phyloP scores from a whole-genome alignment of 2,329 filamentous ascomycete species.

The Colletotrichum melonis region DNA sequence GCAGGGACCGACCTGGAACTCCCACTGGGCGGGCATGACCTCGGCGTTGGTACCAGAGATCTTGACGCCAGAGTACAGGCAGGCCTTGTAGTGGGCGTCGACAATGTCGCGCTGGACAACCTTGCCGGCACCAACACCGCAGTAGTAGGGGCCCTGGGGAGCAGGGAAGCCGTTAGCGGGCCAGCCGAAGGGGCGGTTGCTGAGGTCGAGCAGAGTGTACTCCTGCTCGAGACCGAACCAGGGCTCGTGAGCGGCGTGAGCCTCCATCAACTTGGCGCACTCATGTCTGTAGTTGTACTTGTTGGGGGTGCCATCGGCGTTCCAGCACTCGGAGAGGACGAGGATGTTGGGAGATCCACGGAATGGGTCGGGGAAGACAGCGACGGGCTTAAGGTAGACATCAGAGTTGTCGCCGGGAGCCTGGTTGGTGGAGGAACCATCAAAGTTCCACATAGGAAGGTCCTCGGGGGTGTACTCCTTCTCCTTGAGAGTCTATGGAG shows the following conservation, averaged over 20 bases:
- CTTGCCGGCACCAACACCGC: constrained; percentile 94
- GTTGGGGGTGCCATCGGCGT: constrained; percentile 93
- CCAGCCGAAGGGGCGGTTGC: constrained; percentile 91
- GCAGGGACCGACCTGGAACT: constrained; percentile 96
- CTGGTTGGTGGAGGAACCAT: constrained; percentile 90
- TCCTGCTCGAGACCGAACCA: constrained; percentile 99
- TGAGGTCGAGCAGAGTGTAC: constrained; percentile 78
- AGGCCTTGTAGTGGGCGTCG: constrained; percentile 90
- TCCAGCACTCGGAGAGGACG: constrained; percentile 95
- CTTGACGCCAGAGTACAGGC: constrained; percentile 77
- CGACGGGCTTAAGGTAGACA: constrained; percentile 92
- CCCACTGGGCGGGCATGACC: constrained; percentile 98
- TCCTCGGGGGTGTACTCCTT: constrained; percentile 62
- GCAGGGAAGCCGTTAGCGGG: constrained; percentile 82
- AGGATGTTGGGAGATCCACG: constrained; percentile 90
- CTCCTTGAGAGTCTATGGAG: constrained; percentile 60
- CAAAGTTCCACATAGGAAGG: constrained; percentile 67
- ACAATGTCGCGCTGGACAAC: constrained; percentile 98
- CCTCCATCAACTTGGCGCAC: constrained; percentile 88
- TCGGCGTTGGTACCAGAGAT: constrained; percentile 99
- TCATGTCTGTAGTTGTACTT: constrained; percentile 99
- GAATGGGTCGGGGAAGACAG: constrained; percentile 93
- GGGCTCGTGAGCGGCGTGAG: constrained; percentile 83
- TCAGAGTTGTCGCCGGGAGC: constrained; percentile 96
- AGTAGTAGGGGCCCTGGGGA: constrained; percentile 92